These are phyloP conservation scores for Candida sakaeoensis DNA, from an alignment of 805 yeast genomes.

Conservation along the genomic window DNA sequence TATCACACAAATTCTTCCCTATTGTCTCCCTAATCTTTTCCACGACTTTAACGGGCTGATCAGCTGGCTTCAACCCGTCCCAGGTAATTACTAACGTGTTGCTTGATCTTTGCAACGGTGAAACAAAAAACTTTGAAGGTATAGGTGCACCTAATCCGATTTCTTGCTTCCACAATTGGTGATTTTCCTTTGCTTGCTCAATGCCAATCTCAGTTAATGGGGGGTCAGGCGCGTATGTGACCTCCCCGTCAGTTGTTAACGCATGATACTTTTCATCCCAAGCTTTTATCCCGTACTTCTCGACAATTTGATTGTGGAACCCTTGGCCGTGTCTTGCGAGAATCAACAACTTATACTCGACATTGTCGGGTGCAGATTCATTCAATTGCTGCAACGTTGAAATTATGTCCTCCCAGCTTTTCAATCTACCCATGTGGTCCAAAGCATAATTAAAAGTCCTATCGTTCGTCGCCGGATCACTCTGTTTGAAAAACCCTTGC, in stretches of 20 bases:
- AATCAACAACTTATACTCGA: constrained; percentile 45
- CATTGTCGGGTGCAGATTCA: constrained; percentile 29
- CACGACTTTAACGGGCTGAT: constrained; percentile 29
- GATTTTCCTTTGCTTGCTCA: constrained; percentile 51
- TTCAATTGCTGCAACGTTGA: constrained; percentile 34
- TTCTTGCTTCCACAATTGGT: constrained; percentile 41
- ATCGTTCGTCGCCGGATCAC: constrained; percentile 45
- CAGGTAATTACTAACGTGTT: constrained; percentile 54
- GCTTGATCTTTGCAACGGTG: constrained; percentile 65
- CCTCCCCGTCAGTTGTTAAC: constrained; percentile 50
- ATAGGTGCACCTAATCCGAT: constrained; percentile 47
- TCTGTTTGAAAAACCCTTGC: constrained; percentile 48
- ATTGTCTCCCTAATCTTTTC: constrained; percentile 56
- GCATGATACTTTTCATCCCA: constrained; percentile 58
- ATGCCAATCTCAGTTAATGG: constrained; percentile 52
- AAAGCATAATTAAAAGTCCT: constrained; percentile 39
- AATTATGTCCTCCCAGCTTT: constrained; percentile 38
- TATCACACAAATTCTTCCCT: constrained; percentile 60
- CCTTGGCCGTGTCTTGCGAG: constrained; percentile 73
- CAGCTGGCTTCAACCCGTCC: constrained; percentile 31
- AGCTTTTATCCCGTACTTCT: constrained; percentile 50
- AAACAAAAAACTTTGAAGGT: constrained; percentile 54
- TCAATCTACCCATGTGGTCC: constrained; percentile 42
- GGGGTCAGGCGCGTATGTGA: constrained; percentile 60
- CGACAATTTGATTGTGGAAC: constrained; percentile 54